Evolutionary conservation across 495 filamentous ascomycete species (phyloP), one percentile per base, ranked within the genome.

Genomic region (Daldinia decipiens): DNA sequence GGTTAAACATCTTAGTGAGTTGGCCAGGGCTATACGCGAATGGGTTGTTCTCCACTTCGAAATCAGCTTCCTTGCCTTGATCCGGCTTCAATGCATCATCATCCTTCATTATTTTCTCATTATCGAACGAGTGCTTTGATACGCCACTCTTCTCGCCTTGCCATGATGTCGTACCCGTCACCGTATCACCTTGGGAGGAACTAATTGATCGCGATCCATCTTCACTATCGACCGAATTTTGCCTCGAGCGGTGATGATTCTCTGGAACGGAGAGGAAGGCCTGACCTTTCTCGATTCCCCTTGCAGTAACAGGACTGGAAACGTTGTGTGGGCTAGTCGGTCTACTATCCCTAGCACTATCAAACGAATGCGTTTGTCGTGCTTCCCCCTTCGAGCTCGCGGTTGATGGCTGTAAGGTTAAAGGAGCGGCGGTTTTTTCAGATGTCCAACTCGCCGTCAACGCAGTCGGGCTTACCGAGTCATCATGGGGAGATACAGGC

Each of bases 281-380:
- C 34, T 76, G 78, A 55, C 77, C 77, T 21, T 81, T 82, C 39
- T 82, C 82, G 47, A 79, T 80, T 1, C 77, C 84, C 26, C 82
- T 80, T 8, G 83, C 78, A 2, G 77, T 73, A 13, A 85, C 82
- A 15, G 90, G 92, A 13, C 91, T 94, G 5, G 92, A 94, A 57
- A 97, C 79, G 80, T 97, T 96, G 79, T 97, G 94, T 0, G 93
- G 91, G 47, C 93, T 97, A 0, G 91, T 93, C n/a, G 93, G 94
- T 59, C 92, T 84, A 74, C 90, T 92, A 62, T 93, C 91, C 73
- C 82, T 86, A 69, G 36, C 27, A 62, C 85, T 88, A 65, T 97
- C 93, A 51, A 92, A 93, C 4, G 92, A 93, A 58, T 82, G 82
- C 0, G 86, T 79, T 27, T 81, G 83, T 58, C 88, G 87, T 53